Base-by-base conservation (phyloP, 1,139 yeast genomes). In the Komagataea norvegica region DNA sequence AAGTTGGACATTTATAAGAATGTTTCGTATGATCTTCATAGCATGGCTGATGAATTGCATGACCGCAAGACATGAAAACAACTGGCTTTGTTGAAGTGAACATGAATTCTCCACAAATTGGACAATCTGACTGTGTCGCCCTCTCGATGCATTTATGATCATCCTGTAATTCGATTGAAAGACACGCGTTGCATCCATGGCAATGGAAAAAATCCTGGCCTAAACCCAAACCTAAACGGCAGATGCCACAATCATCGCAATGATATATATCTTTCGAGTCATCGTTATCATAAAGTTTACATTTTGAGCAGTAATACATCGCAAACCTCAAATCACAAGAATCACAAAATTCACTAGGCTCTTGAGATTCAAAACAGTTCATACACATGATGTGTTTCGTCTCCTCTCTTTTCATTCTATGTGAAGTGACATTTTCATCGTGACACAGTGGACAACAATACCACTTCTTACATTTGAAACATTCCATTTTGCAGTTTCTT, bases 201-300 rank as follows among this genome's bases (percentile, higher is more conserved):
- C 96, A 88, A 57, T 88, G 96, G 64, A 86, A 87, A 54, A 82
- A 87, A 59, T 89, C 96, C 48, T 82, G 81, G 16, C 86, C 94
- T 21, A 87, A 61, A 0, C 96, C 96, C 27, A 83, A 68, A 2
- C 97, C 97, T 17, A 89, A 68, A 11, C 96, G 74, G 56, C 97
- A 89, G 38, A 89, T 86, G 0, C 95, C 96, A 65, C 97, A 89
- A 50, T 81, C 84, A 48, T 79, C 85, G 59, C 97, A 89, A 57
- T 89, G 97, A 57, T 88, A 89, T 20, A 89, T 88, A 45, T 82
- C 82, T 55, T 87, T 87, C 31, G 70, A 65, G 13, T 79, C 73
- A 54, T 87, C 95, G 55, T 87, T 83, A 55, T 86, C 96, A 68
- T 84, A 89, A 25, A 89, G 68, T 43, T 79, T 79, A 64, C 97